Base-by-base conservation (phyloP, 2,329 filamentous ascomycete genomes). In the Pseudogymnoascus sp. region DNA sequence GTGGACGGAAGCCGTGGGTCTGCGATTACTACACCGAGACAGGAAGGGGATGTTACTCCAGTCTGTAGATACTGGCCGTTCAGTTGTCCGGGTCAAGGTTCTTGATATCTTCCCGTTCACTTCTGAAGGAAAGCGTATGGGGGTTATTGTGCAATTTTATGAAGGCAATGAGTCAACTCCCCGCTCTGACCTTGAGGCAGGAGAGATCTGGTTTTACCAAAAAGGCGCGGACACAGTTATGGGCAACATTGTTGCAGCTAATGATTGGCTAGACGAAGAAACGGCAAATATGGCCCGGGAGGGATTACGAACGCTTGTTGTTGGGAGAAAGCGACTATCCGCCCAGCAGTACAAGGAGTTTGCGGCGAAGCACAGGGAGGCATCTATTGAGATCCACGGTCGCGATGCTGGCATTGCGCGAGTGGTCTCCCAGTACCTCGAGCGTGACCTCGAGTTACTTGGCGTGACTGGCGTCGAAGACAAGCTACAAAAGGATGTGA, bases 241-340 rank as follows among this genome's bases (percentile, higher is more conserved):
- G 96, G 85, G 88, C n/a, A 84, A 88, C 2, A 98, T 99, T 68
- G 95, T 99, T 37, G 91, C 90, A 6, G 86, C 93, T 16, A 99
- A 98, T 73, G 95, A 99, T 78, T 99, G 95, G 96, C 85, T 99
- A 0, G 95, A 99, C 69, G 95, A 99, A 75, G 95, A 99, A 76
- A 98, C 95, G 0, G 91, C 92, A n/a, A 99, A 99, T 75, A 99
- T 99, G 96, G 96, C 96, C 5, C 87, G 95, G 60, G 96, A 99
- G 80, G 95, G 95, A 41, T 80, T 99, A 61, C 88, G 95, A 65
- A 99, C 95, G 0, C 82, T 99, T 5, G 95, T 99, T 5, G 90
- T 99, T 25, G 96, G 95, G n/a, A 86, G 96, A 57, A 96, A 95
- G 75, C 88, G 86, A 70, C 81, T 99, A 5, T 93, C 92, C 0